Evolutionary conservation across 2,329 filamentous ascomycete species (phyloP).

Genomic region (Apiospora koreana): DNA sequence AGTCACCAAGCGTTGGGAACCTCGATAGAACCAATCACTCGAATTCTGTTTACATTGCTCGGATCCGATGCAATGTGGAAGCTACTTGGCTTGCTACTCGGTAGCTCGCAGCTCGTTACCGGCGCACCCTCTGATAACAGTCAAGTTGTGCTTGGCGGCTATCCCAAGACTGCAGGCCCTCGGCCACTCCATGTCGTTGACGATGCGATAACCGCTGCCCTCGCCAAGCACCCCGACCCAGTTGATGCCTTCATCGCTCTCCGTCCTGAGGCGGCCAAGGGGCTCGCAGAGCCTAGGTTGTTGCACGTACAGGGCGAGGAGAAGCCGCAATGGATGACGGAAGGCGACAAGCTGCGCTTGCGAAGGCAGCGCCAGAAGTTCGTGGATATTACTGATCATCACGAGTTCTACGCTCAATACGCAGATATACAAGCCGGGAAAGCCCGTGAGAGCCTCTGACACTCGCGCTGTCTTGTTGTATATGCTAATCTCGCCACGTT

Average conservation of each 20-base stretch:
- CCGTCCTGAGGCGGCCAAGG: constrained; percentile 18
- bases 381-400: constrained; percentile 70
- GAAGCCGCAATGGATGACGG: constrained; percentile 61
- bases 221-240: constrained; percentile 22
- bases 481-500: neutral
- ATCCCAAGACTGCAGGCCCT: neutral
- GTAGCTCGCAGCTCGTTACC: neutral
- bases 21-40: neutral
- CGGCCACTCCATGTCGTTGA: neutral
- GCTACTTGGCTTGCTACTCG: neutral
- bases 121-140: neutral
- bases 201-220: constrained; percentile 12
- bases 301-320: constrained; percentile 65
- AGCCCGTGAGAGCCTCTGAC: constrained; percentile 27
- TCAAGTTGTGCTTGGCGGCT: neutral
- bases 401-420: constrained; percentile 45
- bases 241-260: constrained; percentile 24
- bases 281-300: constrained; percentile 47
- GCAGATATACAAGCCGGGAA: constrained; percentile 25
- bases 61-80: neutral
- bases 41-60: neutral
- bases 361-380: constrained; percentile 68
- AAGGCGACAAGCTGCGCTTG: constrained; percentile 70
- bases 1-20: too few species aligned
- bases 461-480: neutral